Base-by-base conservation (phyloP, 106 monocot genomes). In the Platanthera guangdongensis region DNA sequence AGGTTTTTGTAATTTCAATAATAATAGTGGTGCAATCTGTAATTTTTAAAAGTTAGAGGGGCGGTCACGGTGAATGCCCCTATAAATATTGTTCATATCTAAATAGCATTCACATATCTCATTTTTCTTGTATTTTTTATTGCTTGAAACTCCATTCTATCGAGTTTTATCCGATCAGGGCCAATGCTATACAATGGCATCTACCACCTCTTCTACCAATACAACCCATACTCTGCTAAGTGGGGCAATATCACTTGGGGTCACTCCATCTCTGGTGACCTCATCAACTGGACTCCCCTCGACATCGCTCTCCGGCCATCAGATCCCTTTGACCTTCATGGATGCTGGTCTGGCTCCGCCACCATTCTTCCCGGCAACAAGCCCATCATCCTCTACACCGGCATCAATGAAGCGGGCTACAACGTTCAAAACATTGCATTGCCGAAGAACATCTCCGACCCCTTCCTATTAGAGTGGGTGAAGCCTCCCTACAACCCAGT, bases 331-430 rank as follows among this genome's bases (percentile, higher is more conserved):
- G 89, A 89, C 77, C 75, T 80, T 51, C 77, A 83, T 48, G 89
- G 89, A 21, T 89, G 89, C 80, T 89, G 83, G 83, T 83, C 81
- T 15, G 88, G 88, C 28, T 88, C 88, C 18, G 73, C 78, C 80
- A 88, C 88, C 46, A 79, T 89, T 57, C 85, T 83, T 30, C 81
- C 78, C 16, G 75, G 75, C 51, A 72, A 80, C 77, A 75, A 21
- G 54, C 89, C 85, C 6, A 83, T 79, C 45, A 83, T 89, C 57
- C 64, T 89, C 80, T 89, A 89, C 83, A 88, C 88, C 50, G 83
- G 88, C 52, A 55, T 77, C 52, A 83, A 77, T 76, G 47, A 21
- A 1, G 11, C 48, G 3, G 46, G 64, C 21, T 14, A 64, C 10
- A 80, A 85, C 19, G 83, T 85, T 51, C 88, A 88, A 54, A 83